Evolutionary conservation across 139 green algal genomes (phyloP), one percentile per base, ranked within the genome.

Genomic region (Coelastrella sp.): DNA sequence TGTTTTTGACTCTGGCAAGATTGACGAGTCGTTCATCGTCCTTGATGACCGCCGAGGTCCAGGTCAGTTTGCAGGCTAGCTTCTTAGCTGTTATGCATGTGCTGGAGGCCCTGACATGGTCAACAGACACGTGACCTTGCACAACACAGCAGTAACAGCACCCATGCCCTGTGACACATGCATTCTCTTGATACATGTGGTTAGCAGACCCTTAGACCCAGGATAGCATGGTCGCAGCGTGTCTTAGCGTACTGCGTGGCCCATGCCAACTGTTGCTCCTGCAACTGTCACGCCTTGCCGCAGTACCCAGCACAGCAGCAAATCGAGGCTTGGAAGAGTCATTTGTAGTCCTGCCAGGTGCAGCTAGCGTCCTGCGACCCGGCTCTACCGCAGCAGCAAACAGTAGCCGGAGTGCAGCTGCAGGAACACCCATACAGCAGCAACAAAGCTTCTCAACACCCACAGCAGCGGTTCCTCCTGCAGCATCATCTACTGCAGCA

Each of bases 11-110:
- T 80, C 77, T 11, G 61, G 74, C 20, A 87, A 83, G 20, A 92
- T 96, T 3, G 94, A 97, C 14, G 95, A 96, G n/a, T 97, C 95
- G 5, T 97, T 97, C 78, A 93, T 97, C 14, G 78, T 97, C 16
- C 89, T 97, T 58, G 95, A 97, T 14, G 82, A 90, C 73, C 86
- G 81, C 20, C 80, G 80, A 10, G 71, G 77, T 78, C 78, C 71
- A 22, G 77, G 86, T 76, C 19, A 82, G 83, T 47, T 1, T 1
- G 0, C 32, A 47, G 32, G 32, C 32, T 1, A 47, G 32, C 32
- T 47, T 47, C 32, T 47, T 47, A 2, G 32, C 32, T 47, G 32
- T 47, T 47, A 1, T 1, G 32, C 32, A 47, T 1, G 32, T 47
- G 32, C 32, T 47, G 0, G 32, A 47, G 32, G 32, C 32, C 32